phyloP scores from a whole-genome alignment of 163 green algal species.

The Scenedesmus sp. region DNA sequence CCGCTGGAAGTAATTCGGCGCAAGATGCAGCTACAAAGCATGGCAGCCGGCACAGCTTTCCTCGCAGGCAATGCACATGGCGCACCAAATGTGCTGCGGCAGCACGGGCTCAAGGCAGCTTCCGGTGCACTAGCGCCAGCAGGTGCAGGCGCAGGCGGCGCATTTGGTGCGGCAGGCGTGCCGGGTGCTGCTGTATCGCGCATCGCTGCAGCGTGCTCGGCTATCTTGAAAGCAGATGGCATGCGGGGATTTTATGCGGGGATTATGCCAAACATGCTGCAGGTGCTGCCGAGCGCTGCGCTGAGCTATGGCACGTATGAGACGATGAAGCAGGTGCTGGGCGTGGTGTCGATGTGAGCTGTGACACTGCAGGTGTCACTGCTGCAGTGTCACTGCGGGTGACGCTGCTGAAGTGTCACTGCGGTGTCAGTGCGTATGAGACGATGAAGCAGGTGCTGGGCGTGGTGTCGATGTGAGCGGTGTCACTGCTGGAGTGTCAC shows the following conservation, averaged over 20 bases:
- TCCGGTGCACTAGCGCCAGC: constrained; percentile 2
- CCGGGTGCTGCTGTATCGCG: constrained; percentile 15
- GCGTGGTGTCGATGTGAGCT: constrained; percentile 6
- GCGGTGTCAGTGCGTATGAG: too few relatives aligned
- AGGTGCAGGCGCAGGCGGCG: neutral
- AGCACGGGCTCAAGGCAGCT: constrained; percentile 28
- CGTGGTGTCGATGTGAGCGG: neutral
- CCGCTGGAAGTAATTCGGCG: constrained; percentile 85
- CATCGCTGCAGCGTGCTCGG: constrained; percentile 51
- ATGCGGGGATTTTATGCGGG: constrained; percentile 78
- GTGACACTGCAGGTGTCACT: neutral
- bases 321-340: constrained; percentile 58
- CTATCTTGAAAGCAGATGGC: constrained; percentile 66
- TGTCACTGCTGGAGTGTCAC: neutral
- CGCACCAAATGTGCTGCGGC: neutral
- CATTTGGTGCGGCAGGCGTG: neutral
- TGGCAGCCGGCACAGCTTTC: constrained; percentile 2
- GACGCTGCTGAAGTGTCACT: neutral
- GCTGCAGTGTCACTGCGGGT: neutral
- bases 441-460: constrained; percentile 57
- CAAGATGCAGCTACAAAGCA: constrained; percentile 78
- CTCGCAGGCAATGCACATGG: neutral
- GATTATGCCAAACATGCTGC: constrained; percentile 71
- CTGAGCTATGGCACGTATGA: constrained; percentile 75
- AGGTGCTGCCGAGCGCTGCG: constrained; percentile 77